phyloP scores from a whole-genome alignment of 2,329 filamentous ascomycete species.

The Calonectria multiphialidica region DNA sequence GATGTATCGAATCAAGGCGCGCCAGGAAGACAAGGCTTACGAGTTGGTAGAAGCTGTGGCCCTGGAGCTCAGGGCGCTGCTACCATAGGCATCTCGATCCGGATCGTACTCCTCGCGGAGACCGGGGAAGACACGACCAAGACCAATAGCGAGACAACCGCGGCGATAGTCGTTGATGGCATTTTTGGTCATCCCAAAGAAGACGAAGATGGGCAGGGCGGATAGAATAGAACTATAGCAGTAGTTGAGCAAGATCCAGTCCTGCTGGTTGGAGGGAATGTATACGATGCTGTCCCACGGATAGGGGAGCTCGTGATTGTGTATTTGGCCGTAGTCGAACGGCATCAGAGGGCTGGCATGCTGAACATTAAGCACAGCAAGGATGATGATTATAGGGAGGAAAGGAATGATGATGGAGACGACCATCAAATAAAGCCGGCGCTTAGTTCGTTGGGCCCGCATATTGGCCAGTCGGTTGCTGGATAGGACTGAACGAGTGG shows the following conservation, averaged over 20 bases:
- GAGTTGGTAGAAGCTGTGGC: conserved; percentile 33
- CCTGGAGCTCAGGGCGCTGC: conserved; percentile 37
- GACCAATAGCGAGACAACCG: conserved; percentile 53
- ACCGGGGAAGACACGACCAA: conserved; percentile 58
- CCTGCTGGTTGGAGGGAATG: conserved; percentile 54
- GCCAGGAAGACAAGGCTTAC: conserved; percentile 25
- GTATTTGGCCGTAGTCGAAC: conserved; percentile 58
- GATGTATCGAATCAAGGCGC: neutral
- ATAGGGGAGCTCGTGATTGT: conserved; percentile 50
- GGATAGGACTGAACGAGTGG: conserved; percentile 54
- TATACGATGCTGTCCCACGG: conserved; percentile 63
- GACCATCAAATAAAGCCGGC: conserved; percentile 68
- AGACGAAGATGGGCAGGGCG: conserved; percentile 61
- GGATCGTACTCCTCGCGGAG: conserved; percentile 56
- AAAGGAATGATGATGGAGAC: conserved; percentile 64
- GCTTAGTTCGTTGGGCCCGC: conserved; percentile 61
- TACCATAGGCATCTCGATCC: conserved; percentile 40
- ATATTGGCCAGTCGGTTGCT: conserved; percentile 54
- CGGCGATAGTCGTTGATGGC: conserved; percentile 63
- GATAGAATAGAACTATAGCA: conserved; percentile 63
- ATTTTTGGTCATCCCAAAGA: conserved; percentile 69
- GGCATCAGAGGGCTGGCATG: conserved; percentile 43
- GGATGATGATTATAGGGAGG: conserved; percentile 59
- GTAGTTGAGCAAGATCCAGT: conserved; percentile 57
- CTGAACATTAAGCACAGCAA: conserved; percentile 56